Base-by-base conservation (phyloP, 139 green algal genomes). In the Chlorella ohadii region DNA sequence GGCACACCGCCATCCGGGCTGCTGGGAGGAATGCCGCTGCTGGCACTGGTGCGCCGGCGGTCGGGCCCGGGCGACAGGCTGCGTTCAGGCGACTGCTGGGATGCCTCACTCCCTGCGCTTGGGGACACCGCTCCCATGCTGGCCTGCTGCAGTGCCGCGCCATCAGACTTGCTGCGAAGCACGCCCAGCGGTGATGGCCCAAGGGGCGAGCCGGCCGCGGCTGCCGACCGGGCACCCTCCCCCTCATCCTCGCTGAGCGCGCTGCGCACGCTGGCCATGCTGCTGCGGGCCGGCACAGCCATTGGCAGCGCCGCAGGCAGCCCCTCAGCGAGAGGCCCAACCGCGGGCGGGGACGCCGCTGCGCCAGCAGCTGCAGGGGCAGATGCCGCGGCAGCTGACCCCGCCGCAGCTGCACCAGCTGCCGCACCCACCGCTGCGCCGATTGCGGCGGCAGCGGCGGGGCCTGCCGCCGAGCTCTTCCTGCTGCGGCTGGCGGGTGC, bases 101-200 rank as follows among this genome's bases (percentile, higher is more conserved):
- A 59, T 3, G 51, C 51, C 51, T 59, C 51, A 12, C 27, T 79
- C 7, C 55, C 72, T 4, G 38, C 47, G 12, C 47, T 63, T 23
- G 68, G 68, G 12, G 68, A 75, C 3, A 51, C 19, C 19, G 68
- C 20, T 28, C 31, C 65, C n/a, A 41, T 17, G 16, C n/a, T 28
- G 34, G 33, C 55, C 38, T 1, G 51, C 76, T 13, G 28, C 34
- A 81, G 56, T 3, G 55, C 36, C 27, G 55, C 75, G 7, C 33
- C 25, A 38, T 82, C 76, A n/a, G 76, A 82, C 34, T 59, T 39
- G 59, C 76, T 72, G 76, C 76, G 76, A 0, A n/a, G 68, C 27
- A 82, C 59, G 16, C 25, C 36, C 3, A 16, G 31, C 9, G 15
- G 44, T 39, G 15, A 1, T 51, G 36, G 65, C 65, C 13, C 31